Evolutionary conservation across 805 yeast genomes (phyloP).

Genomic region (Wickerhamomyces xylosicus): DNA sequence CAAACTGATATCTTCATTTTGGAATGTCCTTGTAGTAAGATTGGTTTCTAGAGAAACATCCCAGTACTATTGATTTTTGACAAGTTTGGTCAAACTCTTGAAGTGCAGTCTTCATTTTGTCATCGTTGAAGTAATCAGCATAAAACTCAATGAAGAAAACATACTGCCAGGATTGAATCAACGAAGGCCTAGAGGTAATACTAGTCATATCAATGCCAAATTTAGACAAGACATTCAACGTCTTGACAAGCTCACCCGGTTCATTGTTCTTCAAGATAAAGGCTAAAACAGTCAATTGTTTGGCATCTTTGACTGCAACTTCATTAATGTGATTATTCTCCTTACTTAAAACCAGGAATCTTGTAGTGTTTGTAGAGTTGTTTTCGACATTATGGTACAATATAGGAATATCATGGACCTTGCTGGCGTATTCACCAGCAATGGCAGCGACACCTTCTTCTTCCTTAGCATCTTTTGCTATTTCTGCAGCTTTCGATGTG

Average conservation of each 20-base stretch:
- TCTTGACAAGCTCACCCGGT: slow-evolving; percentile 68
- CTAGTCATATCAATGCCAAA: slow-evolving; percentile 55
- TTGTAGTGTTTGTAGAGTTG: slow-evolving; percentile 64
- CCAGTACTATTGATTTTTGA: slow-evolving; percentile 45
- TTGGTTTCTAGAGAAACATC: slow-evolving; percentile 40
- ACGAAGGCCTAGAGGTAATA: slow-evolving; percentile 72
- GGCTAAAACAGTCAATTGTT: slow-evolving; percentile 42
- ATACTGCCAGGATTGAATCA: slow-evolving; percentile 63
- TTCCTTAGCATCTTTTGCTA: slow-evolving; percentile 29
- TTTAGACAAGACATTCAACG: slow-evolving; percentile 44
- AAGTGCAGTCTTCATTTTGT: slow-evolving; percentile 25
- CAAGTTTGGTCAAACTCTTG: slow-evolving; percentile 33
- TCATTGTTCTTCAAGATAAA: slow-evolving; percentile 56
- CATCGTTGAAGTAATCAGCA: slow-evolving; percentile 27
- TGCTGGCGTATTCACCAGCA: slow-evolving; percentile 60
- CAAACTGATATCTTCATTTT: neutral
- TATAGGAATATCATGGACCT: slow-evolving; percentile 46
- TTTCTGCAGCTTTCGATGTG: slow-evolving; percentile 77
- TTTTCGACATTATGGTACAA: slow-evolving; percentile 57
- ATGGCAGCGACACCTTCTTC: slow-evolving; percentile 52
- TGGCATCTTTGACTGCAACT: neutral
- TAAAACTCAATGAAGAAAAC: slow-evolving; percentile 70
- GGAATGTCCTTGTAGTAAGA: slow-evolving; percentile 21
- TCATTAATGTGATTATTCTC: slow-evolving; percentile 4
- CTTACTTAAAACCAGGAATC: slow-evolving; percentile 63